Conservation (phyloP, 1,284 basidiomycete genomes). For the Phylloporus sp. region DNA sequence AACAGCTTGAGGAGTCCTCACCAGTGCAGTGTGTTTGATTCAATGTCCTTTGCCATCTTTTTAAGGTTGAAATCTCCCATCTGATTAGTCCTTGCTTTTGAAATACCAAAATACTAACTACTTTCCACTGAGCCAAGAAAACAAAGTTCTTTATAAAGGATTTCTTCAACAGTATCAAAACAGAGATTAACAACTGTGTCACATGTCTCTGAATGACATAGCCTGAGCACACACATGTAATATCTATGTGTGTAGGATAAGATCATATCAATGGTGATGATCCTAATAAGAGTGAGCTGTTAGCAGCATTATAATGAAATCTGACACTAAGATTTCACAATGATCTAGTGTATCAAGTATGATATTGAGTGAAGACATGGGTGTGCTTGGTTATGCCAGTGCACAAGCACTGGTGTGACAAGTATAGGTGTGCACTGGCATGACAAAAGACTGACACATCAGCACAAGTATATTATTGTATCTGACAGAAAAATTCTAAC, state of each 20-base stretch:
- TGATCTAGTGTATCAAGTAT: neutral
- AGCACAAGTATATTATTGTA: too few species aligned
- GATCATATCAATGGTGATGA: neutral
- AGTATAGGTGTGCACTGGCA: too few species aligned
- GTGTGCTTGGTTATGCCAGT: neutral
- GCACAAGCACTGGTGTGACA: too few species aligned
- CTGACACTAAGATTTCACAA: neutral
- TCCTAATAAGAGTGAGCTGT: neutral
- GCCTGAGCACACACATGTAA: neutral
- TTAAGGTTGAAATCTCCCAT: constrained; percentile 8
- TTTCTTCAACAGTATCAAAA: neutral
- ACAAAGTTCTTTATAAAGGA: neutral
- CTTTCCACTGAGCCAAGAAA: neutral
- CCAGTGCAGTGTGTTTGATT: neutral
- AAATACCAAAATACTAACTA: constrained; percentile 11
- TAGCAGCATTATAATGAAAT: neutral
- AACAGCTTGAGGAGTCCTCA: constrained; percentile 1
- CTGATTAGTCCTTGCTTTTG: constrained; percentile 2
- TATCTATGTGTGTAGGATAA: too few species aligned
- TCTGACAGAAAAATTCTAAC: too few species aligned
- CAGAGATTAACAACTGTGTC: neutral
- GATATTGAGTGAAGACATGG: neutral
- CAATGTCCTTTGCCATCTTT: constrained; percentile 5
- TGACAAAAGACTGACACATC: too few species aligned
- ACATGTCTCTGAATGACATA: neutral